Evolutionary conservation across 257 asterid species (phyloP), one percentile per base, ranked within the genome.

Genomic region (Solanum medicagineum): DNA sequence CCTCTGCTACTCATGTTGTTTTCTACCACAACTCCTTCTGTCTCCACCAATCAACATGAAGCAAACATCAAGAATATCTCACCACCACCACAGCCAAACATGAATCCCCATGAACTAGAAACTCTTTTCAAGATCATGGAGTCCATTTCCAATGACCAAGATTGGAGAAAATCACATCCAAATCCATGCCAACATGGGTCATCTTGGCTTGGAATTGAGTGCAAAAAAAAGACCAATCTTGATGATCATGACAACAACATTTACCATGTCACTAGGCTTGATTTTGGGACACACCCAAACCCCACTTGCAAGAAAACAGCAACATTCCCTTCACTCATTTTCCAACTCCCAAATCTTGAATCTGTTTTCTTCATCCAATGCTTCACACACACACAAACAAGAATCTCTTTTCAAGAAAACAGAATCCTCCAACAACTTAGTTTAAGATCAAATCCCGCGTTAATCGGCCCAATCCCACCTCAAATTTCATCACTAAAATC

Each of bases 91-190:
- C 63, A 55, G 26, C n/a, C 89, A 19, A 80, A 89, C 62, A 85
- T 93, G 96, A 90, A 93, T 32, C 90, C 86, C 22, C 49, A 83
- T 8, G 98, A 95, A 83, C 93, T 92, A 4, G 93, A 95, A 80
- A 87, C 92, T 42, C 84, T 95, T 74, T 94, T 84, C 92, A 91
- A 89, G 89, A 89, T 93, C n/a, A 94, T 95, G 98, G 98, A 94
- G 49, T 79, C 93, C 12, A 36, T 93, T 24, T 94, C 98, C 5
- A 85, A 85, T 47, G 98, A 94, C 54, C 88, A 91, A 24, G 85
- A 80, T 81, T 95, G 98, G 98, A 86, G 96, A 86, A 87, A 29
- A 45, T 88, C 97, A 4, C 86, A 93, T 88, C 98, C 96, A 1
- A 88, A 93, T 82, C 98, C 98, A 15, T 95, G 98, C 77, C 91